Evolutionary conservation across 352 stramenopile species (phyloP), one percentile per base, ranked within the genome.

Genomic region (Globisporangium cystogenes): DNA sequence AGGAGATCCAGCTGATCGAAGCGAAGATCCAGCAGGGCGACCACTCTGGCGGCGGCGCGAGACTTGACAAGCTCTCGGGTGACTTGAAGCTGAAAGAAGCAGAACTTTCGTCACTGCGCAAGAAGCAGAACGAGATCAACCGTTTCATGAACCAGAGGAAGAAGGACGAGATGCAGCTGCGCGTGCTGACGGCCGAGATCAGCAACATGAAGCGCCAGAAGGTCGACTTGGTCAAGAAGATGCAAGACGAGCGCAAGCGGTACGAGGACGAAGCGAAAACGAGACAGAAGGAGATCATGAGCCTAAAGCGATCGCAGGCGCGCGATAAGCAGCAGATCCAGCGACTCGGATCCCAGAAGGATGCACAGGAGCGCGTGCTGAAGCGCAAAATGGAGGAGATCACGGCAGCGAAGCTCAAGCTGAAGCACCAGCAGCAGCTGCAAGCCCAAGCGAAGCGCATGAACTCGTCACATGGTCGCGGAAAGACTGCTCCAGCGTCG

Each of bases 341-440:
- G 53, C 76, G 79, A 7, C 68, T 93, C 49, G 85, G 85, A 0
- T 84, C 70, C 8, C 76, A 93, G 52, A 93, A 93, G 45, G 78
- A 90, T 56, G 85, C 85, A 0, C 85, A 95, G 55, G 85, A 95
- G 39, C 78, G 85, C 16, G 85, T 95, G 14, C 61, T 95, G 26
- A 93, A 92, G 64, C 78, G 85, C 4, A 92, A 92, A 54, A 92
- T 93, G 81, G 82, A 95, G 54, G 85, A 95, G 55, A 77, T 90
- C 44, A 82, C 74, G 15, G 80, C 76, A 14, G 74, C 77, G 6
- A 95, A 93, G 54, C 76, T 82, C 27, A 63, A 78, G 16, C 53
- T 95, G n/a, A 93, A 93, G 59, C 82, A 93, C 23, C 85, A 95
- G 40, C 79, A 92, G 46, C 74, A 90, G 53, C 29, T 91, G 8